Percentiles rank a stretch among this genome's conserved stretches.
Evolutionary conservation across 225 moss, liverwort and hornwort genomes (phyloP).

Genomic region (Polytrichum commune): DNA sequence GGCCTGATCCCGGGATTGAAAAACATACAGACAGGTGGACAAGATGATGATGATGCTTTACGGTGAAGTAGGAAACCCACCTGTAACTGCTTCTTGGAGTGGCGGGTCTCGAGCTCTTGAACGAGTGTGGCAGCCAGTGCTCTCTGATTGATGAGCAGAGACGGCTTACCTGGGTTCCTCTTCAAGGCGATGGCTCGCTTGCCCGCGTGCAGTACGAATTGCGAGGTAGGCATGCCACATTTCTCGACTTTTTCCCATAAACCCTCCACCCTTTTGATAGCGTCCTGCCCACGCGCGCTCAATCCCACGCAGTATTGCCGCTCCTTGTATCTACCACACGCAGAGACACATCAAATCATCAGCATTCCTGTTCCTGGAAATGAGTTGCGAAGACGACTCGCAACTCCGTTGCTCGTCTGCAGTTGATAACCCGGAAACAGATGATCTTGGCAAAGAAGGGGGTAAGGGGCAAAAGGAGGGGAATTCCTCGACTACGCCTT

Average conservation of each 20-base stretch:
- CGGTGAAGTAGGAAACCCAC: conserved; percentile 15
- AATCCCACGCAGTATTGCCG: conserved; percentile 56
- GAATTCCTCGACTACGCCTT: no score
- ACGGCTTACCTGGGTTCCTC: conserved; percentile 57
- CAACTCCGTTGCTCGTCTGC: no score
- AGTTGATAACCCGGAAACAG: no score
- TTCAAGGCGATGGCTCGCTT: conserved; percentile 47
- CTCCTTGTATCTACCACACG: conserved; percentile 36
- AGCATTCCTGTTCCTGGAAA: no score
- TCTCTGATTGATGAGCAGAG: conserved; percentile 53
- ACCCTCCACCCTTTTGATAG: conserved; percentile 43
- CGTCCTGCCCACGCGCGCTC: conserved; percentile 53
- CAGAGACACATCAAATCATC: neutral
- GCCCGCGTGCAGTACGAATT: conserved; percentile 51
- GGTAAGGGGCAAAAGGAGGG: no score
- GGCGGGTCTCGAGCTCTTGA: conserved; percentile 40
- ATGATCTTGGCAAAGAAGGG: no score
- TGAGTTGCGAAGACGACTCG: no score
- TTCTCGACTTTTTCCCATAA: conserved; percentile 53
- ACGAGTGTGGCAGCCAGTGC: conserved; percentile 48
- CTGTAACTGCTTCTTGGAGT: conserved; percentile 41
- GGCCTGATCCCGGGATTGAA: no score
- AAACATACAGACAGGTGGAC: no score
- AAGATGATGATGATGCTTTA: no score
- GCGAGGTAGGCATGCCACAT: conserved; percentile 52